Evolutionary conservation across 2,329 filamentous ascomycete species (phyloP).

Genomic region (Fusarium piperis): DNA sequence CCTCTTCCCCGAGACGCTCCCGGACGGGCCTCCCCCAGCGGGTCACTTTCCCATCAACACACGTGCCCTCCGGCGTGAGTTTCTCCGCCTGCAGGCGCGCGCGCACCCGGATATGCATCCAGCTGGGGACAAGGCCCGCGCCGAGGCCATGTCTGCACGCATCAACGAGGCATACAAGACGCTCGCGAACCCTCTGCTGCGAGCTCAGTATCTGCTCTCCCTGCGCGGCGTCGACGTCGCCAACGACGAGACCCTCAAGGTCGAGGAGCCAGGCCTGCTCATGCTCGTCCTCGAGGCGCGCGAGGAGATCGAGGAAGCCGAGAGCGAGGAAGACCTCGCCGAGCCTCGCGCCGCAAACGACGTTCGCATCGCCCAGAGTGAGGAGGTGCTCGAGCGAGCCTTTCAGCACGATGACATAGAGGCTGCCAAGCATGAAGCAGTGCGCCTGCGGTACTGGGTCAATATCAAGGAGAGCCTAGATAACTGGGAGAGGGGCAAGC

Average conservation of each 20-base stretch:
- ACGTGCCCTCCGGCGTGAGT: constrained; percentile 79
- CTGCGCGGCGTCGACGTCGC: constrained; percentile 80
- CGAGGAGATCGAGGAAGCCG: constrained; percentile 78
- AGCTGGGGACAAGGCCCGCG: constrained; percentile 63
- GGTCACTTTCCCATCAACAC: constrained; percentile 81
- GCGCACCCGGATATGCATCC: constrained; percentile 78
- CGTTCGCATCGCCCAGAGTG: constrained; percentile 69
- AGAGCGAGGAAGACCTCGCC: constrained; percentile 70
- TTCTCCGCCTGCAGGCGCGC: constrained; percentile 81
- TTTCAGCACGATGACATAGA: constrained; percentile 75
- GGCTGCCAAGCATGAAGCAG: constrained; percentile 74
- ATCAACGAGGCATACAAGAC: constrained; percentile 96
- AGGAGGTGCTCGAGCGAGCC: constrained; percentile 68
- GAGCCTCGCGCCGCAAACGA: constrained; percentile 73
- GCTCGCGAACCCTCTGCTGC: constrained; percentile 77
- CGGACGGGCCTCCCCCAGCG: constrained; percentile 78
- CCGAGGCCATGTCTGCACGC: constrained; percentile 80
- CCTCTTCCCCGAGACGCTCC: constrained; percentile 85
- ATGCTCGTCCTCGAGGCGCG: constrained; percentile 83
- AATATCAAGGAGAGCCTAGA: constrained; percentile 84
- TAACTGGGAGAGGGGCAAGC: constrained; percentile 84
- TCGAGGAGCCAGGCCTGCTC: constrained; percentile 75
- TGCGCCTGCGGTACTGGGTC: constrained; percentile 87
- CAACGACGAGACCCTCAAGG: constrained; percentile 78
- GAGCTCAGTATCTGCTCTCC: constrained; percentile 89